Evolutionary conservation across 2,329 filamentous ascomycete species (phyloP).

Genomic region (Iodosphaeria phyllophila): DNA sequence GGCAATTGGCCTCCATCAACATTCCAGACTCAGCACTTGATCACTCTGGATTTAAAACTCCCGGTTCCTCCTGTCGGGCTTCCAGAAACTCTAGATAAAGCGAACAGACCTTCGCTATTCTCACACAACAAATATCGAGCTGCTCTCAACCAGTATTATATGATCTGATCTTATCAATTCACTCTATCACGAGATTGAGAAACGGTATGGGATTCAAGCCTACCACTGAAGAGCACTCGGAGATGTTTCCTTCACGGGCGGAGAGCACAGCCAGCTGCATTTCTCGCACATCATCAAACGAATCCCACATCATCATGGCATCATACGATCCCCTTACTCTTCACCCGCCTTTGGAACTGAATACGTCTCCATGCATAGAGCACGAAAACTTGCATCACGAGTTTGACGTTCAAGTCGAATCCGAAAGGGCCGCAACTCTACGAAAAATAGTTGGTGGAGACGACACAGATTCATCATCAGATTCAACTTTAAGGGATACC

Average conservation of each 20-base stretch:
- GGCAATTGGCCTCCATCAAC: no score
- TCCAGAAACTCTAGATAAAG: neutral
- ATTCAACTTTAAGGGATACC: slow-evolving; percentile 10
- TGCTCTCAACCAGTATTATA: slow-evolving; percentile 1
- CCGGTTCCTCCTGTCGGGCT: neutral
- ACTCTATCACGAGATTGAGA: neutral
- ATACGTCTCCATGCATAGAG: slow-evolving; percentile 12
- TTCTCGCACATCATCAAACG: slow-evolving; percentile 9
- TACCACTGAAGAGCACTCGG: slow-evolving; percentile 5
- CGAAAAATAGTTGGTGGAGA: slow-evolving; percentile 2
- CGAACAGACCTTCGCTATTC: neutral
- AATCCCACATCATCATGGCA: slow-evolving; percentile 4
- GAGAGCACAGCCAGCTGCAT: slow-evolving; percentile 12
- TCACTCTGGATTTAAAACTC: no score
- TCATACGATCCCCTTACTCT: slow-evolving; percentile 12
- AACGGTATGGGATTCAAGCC: slow-evolving; percentile 5
- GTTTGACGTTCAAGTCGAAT: slow-evolving; percentile 5
- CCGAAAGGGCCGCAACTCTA: neutral
- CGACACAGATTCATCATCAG: slow-evolving; percentile 8
- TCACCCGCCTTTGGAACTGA: slow-evolving; percentile 13
- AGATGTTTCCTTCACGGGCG: slow-evolving; percentile 4
- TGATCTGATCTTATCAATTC: slow-evolving; percentile 1
- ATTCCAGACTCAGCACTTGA: no score
- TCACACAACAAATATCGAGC: slow-evolving; percentile 1
- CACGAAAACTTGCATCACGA: slow-evolving; percentile 7